Evolutionary conservation across 2,329 filamentous ascomycete genomes (phyloP).

Genomic region (Trichoderma atrobrunneum): DNA sequence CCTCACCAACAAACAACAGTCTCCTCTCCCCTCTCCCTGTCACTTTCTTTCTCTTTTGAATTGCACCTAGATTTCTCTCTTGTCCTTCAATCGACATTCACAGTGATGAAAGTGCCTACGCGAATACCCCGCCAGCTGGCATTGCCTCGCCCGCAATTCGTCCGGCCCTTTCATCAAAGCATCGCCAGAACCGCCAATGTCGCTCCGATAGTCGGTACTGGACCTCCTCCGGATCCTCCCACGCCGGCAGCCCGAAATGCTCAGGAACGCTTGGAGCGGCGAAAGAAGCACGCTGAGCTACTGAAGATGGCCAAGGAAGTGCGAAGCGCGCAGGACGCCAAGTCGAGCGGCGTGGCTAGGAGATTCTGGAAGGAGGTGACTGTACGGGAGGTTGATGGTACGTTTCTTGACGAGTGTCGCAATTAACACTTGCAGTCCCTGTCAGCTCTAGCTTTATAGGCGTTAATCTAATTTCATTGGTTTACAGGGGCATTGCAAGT

Average conservation of each 20-base stretch:
- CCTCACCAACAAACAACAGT: conserved; percentile 8
- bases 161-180: conserved; percentile 35
- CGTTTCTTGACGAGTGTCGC: conserved; percentile 17
- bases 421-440: not conserved
- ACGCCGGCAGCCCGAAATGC: conserved; percentile 41
- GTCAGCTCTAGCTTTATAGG: no score
- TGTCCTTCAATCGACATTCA: conserved; percentile 1
- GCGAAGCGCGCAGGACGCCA: conserved; percentile 36
- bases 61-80: not conserved
- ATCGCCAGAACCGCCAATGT: conserved; percentile 44
- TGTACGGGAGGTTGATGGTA: conserved; percentile 66
- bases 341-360: conserved; percentile 54
- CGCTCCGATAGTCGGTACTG: conserved; percentile 52
- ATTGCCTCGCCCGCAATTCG: conserved; percentile 26
- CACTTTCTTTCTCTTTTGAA: not conserved
- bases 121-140: conserved; percentile 39
- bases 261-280: conserved; percentile 47
- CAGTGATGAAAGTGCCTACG: conserved; percentile 41
- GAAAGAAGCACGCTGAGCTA: conserved; percentile 54
- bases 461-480: not conserved
- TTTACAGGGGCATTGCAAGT: conserved; percentile 53
- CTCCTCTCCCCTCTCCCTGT: not conserved
- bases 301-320: conserved; percentile 51
- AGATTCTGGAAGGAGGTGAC: conserved; percentile 87
- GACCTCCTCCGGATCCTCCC: conserved; percentile 58